A percentile compares a stretch with the other conserved stretches of the same genome.
Conservation (phyloP, 345 rosid genomes). For the Euphorbia pulcherrima region DNA sequence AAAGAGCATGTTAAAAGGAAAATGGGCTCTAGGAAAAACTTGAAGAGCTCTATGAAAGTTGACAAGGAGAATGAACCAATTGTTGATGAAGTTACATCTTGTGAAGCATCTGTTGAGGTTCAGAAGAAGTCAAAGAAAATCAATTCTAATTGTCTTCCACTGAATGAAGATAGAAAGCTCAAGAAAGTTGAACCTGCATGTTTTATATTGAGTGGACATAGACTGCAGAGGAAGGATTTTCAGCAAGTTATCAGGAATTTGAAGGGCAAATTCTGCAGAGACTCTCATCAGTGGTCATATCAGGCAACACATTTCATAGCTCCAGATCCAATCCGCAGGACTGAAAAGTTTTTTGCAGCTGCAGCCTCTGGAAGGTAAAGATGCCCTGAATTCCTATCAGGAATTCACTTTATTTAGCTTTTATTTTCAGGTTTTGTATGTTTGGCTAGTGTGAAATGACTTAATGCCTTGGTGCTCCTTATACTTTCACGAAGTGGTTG, state of each 20-base stretch:
- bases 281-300: slow-evolving; percentile 96
- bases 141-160: slow-evolving; percentile 19
- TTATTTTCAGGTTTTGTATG: background rate
- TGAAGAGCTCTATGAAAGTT: slow-evolving; percentile 20
- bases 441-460: background rate
- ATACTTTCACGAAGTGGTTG: background rate
- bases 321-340: slow-evolving; percentile 69
- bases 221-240: slow-evolving; percentile 63
- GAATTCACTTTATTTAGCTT: background rate
- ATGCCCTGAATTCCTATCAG: slow-evolving; percentile 13
- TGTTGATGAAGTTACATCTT: slow-evolving; percentile 26
- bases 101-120: slow-evolving; percentile 20
- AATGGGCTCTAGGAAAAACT: slow-evolving; percentile 14
- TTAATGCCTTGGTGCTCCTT: background rate
- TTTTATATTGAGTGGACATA: slow-evolving; percentile 73
- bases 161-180: slow-evolving; percentile 21
- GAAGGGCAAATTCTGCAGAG: slow-evolving; percentile 73
- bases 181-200: slow-evolving; percentile 37
- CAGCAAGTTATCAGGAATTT: slow-evolving; percentile 58
- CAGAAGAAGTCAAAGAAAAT: slow-evolving; percentile 26
- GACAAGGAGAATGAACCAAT: slow-evolving; percentile 44
- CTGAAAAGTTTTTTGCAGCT: slow-evolving; percentile 63
- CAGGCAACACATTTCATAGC: slow-evolving; percentile 89
- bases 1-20: slow-evolving; percentile 16
- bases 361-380: slow-evolving; percentile 42